phyloP scores from a whole-genome alignment of 1,284 basidiomycete genomes.

The Sanghuangporus baumii region DNA sequence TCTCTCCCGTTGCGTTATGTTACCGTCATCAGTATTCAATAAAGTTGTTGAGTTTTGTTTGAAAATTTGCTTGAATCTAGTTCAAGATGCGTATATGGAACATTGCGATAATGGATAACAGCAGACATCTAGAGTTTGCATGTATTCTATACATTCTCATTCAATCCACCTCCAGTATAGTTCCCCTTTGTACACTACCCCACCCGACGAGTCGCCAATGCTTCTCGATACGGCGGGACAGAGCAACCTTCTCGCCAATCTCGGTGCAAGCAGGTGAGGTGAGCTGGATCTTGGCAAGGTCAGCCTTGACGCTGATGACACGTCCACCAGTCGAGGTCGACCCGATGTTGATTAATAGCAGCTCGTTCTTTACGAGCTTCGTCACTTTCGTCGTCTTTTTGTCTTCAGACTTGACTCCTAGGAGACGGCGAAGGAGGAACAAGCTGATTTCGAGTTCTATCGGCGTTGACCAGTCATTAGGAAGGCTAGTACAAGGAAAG shows the following conservation, averaged over 20 bases:
- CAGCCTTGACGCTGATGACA: slow-evolving; percentile 87
- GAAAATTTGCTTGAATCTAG: background rate
- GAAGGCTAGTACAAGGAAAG: background rate
- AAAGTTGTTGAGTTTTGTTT: background rate
- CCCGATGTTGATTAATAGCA: slow-evolving; percentile 91
- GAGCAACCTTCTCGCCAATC: slow-evolving; percentile 91
- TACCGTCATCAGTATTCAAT: background rate
- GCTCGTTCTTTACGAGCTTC: slow-evolving; percentile 90
- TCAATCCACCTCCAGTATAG: slow-evolving; percentile 47
- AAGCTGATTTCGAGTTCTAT: slow-evolving; percentile 85
- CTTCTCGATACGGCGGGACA: slow-evolving; percentile 92
- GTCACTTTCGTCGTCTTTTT: slow-evolving; percentile 97
- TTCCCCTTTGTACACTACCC: slow-evolving; percentile 54
- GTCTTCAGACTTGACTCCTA: slow-evolving; percentile 95
- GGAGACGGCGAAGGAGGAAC: slow-evolving; percentile 87
- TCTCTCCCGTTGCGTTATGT: background rate
- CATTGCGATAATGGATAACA: background rate
- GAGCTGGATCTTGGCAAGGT: slow-evolving; percentile 87
- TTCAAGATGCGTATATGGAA: background rate
- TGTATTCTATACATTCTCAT: background rate
- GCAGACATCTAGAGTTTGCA: background rate
- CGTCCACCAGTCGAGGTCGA: slow-evolving; percentile 93
- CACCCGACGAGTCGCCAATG: slow-evolving; percentile 91
- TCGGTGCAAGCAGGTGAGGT: slow-evolving; percentile 93
- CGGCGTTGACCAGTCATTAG: background rate